Evolutionary conservation across 805 yeast genomes (phyloP).

Genomic region (Pichia cephalocereana): DNA sequence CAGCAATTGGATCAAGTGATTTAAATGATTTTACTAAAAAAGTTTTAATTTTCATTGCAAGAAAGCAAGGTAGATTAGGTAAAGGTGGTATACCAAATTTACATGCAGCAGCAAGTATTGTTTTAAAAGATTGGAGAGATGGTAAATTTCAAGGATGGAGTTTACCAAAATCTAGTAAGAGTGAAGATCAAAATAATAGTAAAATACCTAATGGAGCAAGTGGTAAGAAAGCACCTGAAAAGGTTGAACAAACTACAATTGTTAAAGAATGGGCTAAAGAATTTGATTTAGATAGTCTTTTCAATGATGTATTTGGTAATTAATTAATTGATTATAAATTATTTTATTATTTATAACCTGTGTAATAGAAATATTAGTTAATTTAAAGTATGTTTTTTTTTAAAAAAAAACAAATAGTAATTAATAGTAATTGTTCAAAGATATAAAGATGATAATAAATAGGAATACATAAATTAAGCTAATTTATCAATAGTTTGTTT

Average conservation of each 20-base stretch:
- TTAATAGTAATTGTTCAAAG: too few relatives aligned
- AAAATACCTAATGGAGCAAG: constrained; percentile 26
- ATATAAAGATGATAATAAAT: too few relatives aligned
- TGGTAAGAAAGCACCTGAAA: constrained; percentile 32
- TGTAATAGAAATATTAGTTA: too few relatives aligned
- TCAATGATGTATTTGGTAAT: constrained; percentile 32
- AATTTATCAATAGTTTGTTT: constrained; percentile 43
- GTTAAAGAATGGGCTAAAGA: constrained; percentile 92
- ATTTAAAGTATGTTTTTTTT: too few relatives aligned
- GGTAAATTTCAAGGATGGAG: constrained; percentile 92
- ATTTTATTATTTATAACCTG: too few relatives aligned
- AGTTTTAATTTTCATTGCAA: constrained; percentile 84
- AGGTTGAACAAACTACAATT: constrained; percentile 60
- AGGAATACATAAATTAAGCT: too few relatives aligned
- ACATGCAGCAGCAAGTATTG: constrained; percentile 71
- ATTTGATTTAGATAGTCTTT: constrained; percentile 81
- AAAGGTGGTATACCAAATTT: constrained; percentile 91
- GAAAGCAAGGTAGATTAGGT: constrained; percentile 85
- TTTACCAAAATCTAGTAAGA: constrained; percentile 43
- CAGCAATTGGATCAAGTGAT: constrained; percentile 66
- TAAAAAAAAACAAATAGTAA: too few relatives aligned
- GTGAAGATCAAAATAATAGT: constrained; percentile 8
- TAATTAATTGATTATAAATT: too few relatives aligned
- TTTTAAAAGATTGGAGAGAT: constrained; percentile 94
- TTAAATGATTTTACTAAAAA: constrained; percentile 75